Base-by-base conservation (phyloP, 495 filamentous ascomycete genomes). In the Clavariopsis aquatica region DNA sequence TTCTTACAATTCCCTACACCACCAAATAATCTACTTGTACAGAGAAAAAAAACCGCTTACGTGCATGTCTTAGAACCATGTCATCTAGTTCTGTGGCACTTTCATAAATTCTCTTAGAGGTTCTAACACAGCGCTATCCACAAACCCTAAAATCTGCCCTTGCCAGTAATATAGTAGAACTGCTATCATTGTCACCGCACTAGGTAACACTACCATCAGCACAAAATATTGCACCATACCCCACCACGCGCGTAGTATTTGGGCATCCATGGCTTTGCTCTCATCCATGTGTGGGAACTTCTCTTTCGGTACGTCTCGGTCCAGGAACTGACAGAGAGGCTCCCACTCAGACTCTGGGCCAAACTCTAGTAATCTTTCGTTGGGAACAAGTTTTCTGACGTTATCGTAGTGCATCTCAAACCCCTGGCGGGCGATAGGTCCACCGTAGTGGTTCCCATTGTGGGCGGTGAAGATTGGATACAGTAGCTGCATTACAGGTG, bases 271-370 rank as follows among this genome's bases (percentile, higher is more conserved):
- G 4, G 15, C 36, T 38, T 38, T 52, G 12, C 26, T 41, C 45
- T 69, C 60, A 51, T 60, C 49, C 54, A 60, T 52, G 6, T 27
- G 45, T 26, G 65, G 65, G 65, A 46, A 69, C 28, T 12, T 24
- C 46, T 55, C 53, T 51, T 62, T 62, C 8, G 64, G 58, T n/a
- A 63, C 52, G 17, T 67, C 58, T 0, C 29, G 26, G 24, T 47
- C 64, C 43, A 70, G 27, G 28, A 67, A 70, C 46, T 49, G 27
- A 22, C 57, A 67, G 29, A 70, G 49, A 17, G 55, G 29, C 26
- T 62, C 58, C 68, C 68, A 70, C 1, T 41, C 58, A 20, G 23
- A 26, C 31, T 54, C 64, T n/a, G 52, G 45, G 28, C 52, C 28
- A 22, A 58, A 54, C 28, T 63, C 68, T 26, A 70, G 27, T 9